Evolutionary conservation across 1,284 basidiomycete species (phyloP), one percentile per base, ranked within the genome.

Genomic region (Cystobasidiaceae sp.): DNA sequence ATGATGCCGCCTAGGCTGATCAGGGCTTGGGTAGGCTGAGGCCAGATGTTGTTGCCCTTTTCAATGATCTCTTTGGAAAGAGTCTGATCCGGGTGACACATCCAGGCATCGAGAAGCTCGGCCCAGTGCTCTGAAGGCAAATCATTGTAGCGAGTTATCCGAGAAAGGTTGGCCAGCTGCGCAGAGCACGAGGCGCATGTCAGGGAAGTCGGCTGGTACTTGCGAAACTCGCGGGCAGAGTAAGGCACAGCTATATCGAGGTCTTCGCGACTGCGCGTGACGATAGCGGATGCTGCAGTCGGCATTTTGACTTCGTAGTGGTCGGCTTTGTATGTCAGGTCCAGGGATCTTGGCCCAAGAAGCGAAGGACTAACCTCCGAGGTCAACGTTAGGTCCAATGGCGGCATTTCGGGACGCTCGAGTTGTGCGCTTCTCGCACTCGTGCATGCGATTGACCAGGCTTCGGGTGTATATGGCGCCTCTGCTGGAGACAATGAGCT

Each of bases 121-220:
- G 92, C 88, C 93, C 93, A 98, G 73, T 96, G 86, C 74, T 96
- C 91, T 1, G 89, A 93, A 0, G 93, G 93, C 6, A 98, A 80
- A 72, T 96, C 92, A 54, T 85, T 83, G 76, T 89, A 96, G 17
- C 68, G 67, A n/a, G 25, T 45, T 25, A 73, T 33, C 2, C 11
- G 1, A 3, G 69, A 25, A 1, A 62, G 30, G 43, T 73, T 64
- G 52, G 68, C 71, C 50, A 72, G 49, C 5, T 65, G 30, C 9
- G 60, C 28, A 34, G 68, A 50, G 72, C 89, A 91, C 2, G 84
- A 87, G 9, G 83, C 79, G 72, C 87, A 90, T 9, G 82, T 81
- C 76, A 87, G 89, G 8, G 81, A 81, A 2, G 83, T 82, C 0
- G 87, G 85, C 1, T 76, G 78, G 6, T 64, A 49, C 1, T 32